Conservation (phyloP, 805 yeast species). For the Yarrowia porcina region DNA sequence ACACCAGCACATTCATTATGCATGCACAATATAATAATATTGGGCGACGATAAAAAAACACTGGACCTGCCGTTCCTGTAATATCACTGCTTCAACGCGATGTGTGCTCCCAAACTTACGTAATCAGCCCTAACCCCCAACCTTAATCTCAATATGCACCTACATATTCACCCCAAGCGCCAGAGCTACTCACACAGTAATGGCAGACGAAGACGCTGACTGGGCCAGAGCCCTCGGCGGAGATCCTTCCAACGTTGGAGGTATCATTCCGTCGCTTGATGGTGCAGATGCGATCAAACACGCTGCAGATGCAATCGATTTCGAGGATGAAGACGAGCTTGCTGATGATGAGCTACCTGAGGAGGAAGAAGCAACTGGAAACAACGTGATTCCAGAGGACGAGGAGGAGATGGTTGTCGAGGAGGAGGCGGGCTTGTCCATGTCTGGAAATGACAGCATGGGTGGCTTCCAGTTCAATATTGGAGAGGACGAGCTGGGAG, state of each 20-base stretch:
- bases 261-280: conserved; percentile 17
- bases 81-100: no score
- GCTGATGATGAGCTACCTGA: conserved; percentile 74
- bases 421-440: not conserved
- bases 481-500: conserved; percentile 16
- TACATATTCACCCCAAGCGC: not conserved
- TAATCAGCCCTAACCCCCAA: not conserved
- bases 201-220: conserved; percentile 25
- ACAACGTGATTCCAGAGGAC: conserved; percentile 24
- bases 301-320: conserved; percentile 90
- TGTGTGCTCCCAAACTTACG: not conserved
- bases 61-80: no score
- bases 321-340: conserved; percentile 89
- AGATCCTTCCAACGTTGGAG: conserved; percentile 15
- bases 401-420: conserved; percentile 1
- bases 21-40: no score
- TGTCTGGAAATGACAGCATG: conserved; percentile 1
- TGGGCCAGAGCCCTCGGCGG: conserved; percentile 23
- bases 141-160: not conserved
- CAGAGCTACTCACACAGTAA: conserved; percentile 2
- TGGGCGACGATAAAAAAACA: no score
- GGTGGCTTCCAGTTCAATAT: conserved; percentile 20
- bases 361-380: conserved; percentile 33
- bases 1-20: no score
- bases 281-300: conserved; percentile 49